Evolutionary conservation across 2,329 filamentous ascomycete species (phyloP).

Genomic region (Epichloe amarillans): DNA sequence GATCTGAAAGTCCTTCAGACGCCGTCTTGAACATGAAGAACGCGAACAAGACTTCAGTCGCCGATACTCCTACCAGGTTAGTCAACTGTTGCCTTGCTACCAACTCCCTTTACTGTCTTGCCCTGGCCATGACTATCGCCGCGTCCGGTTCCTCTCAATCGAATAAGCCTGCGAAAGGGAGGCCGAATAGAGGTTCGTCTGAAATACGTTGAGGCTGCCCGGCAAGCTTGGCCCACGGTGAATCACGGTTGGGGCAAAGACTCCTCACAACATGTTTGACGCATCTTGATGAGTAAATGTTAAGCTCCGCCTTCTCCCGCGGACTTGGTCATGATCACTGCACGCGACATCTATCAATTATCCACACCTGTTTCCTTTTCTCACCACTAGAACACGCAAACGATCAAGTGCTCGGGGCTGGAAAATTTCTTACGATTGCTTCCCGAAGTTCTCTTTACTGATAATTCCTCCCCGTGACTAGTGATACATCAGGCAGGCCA

Average conservation of each 20-base stretch:
- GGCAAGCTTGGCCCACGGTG: background rate
- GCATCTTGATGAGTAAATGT: background rate
- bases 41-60: background rate
- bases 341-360: background rate
- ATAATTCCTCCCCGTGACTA: background rate
- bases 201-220: background rate
- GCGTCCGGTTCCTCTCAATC: background rate
- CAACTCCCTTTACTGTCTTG: background rate
- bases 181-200: background rate
- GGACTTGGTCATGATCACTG: background rate
- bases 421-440: background rate
- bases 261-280: background rate
- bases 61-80: constrained; percentile 4
- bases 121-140: background rate
- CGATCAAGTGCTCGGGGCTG: background rate
- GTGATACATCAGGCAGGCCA: constrained; percentile 10
- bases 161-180: background rate
- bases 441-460: background rate
- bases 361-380: background rate
- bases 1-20: constrained; percentile 12
- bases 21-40: constrained; percentile 13
- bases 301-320: background rate
- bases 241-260: constrained; percentile 2
- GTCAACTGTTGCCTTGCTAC: background rate
- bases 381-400: background rate